Evolutionary conservation across 495 filamentous ascomycete species (phyloP).

Genomic region (Glarea lozoyensis): DNA sequence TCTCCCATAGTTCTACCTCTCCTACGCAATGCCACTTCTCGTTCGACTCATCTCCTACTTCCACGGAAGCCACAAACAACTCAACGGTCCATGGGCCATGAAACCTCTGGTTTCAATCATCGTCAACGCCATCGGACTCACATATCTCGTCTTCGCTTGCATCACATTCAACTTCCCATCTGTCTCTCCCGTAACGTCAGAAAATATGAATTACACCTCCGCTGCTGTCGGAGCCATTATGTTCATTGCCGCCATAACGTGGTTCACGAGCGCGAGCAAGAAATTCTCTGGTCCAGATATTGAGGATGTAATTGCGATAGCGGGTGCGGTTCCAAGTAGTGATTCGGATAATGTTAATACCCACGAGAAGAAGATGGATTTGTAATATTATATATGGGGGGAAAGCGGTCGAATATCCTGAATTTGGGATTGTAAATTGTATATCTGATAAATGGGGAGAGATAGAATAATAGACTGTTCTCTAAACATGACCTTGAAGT

Average conservation of each 20-base stretch:
- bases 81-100: conserved; percentile 30
- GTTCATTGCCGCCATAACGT: conserved; percentile 41
- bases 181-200: conserved; percentile 35
- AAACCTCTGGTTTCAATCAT: conserved; percentile 10
- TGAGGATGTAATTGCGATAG: too few relatives aligned
- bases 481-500: too few relatives aligned
- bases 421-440: too few relatives aligned
- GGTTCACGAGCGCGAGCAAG: conserved; percentile 42
- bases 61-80: conserved; percentile 27
- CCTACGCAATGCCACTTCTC: conserved; percentile 47
- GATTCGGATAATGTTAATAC: too few relatives aligned
- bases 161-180: conserved; percentile 53
- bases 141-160: conserved; percentile 42
- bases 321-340: too few relatives aligned
- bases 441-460: too few relatives aligned
- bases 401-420: too few relatives aligned
- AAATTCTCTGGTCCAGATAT: conserved; percentile 39
- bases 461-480: too few relatives aligned
- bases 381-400: too few relatives aligned
- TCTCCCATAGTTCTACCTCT: conserved; percentile 56
- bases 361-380: too few relatives aligned
- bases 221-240: conserved; percentile 47
- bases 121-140: conserved; percentile 41
- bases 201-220: conserved; percentile 52
- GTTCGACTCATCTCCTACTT: conserved; percentile 41